A percentile compares a stretch with the other conserved stretches of the same genome.
Evolutionary conservation across 2,329 filamentous ascomycete species (phyloP).

Genomic region (Ophiostoma pallidulum): DNA sequence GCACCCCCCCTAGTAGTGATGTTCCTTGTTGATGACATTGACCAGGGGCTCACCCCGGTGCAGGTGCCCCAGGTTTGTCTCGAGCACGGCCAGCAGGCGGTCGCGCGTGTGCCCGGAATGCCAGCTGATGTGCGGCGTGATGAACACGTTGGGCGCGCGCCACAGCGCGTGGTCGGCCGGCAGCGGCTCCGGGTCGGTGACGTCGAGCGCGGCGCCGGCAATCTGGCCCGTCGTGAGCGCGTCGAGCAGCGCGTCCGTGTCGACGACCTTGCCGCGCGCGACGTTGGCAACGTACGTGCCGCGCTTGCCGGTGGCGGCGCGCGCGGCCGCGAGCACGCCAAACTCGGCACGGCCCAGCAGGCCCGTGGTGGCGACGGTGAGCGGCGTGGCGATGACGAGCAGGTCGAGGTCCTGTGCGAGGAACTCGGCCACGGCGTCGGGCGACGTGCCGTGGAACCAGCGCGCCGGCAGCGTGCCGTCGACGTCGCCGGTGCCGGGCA

Average conservation of each 20-base stretch:
- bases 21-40: constrained; percentile 13
- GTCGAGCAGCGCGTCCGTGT: constrained; percentile 40
- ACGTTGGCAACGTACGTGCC: constrained; percentile 55
- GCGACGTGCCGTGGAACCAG: constrained; percentile 34
- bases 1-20: constrained; percentile 14
- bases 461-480: constrained; percentile 30
- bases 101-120: constrained; percentile 1
- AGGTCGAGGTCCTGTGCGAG: constrained; percentile 41
- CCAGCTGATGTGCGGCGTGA: constrained; percentile 27
- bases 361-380: constrained; percentile 37
- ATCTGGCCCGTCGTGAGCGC: constrained; percentile 10
- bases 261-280: constrained; percentile 45
- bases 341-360: constrained; percentile 43
- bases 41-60: constrained; percentile 7
- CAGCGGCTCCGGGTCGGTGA: constrained; percentile 58
- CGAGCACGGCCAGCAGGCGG: constrained; percentile 13
- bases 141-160: constrained; percentile 49
- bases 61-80: constrained; percentile 11
- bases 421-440: constrained; percentile 38
- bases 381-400: constrained; percentile 40
- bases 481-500: constrained; percentile 48
- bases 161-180: constrained; percentile 51
- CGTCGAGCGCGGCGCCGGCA: constrained; percentile 54
- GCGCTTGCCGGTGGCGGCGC: constrained; percentile 24
- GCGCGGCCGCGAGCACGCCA: constrained; percentile 26